Conservation (phyloP, 306 rosid genomes). For the Lagenaria siceraria region DNA sequence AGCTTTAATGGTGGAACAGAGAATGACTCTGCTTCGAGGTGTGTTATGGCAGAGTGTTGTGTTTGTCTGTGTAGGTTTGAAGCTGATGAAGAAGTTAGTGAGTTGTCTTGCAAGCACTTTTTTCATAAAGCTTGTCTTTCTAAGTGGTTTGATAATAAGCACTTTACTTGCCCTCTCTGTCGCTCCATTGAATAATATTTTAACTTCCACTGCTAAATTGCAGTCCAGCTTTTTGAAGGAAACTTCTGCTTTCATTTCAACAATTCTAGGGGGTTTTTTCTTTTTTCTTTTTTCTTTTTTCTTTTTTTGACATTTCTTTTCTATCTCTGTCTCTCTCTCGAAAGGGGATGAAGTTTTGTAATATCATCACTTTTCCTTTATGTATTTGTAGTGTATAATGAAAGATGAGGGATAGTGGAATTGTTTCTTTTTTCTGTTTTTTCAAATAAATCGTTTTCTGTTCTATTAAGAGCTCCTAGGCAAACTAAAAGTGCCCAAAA, state of each 20-base stretch:
- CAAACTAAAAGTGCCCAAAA: background rate
- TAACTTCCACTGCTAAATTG: background rate
- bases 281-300: background rate
- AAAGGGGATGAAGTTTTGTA: background rate
- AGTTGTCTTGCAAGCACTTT: conserved; percentile 69
- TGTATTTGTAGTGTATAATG: background rate
- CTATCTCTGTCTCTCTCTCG: background rate
- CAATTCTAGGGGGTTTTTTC: background rate
- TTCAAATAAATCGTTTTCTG: background rate
- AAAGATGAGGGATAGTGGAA: background rate
- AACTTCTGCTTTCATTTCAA: background rate
- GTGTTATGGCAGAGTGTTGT: conserved; percentile 34
- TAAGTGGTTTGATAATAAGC: conserved; percentile 62
- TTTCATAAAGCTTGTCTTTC: conserved; percentile 67
- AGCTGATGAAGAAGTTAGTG: conserved; percentile 59
- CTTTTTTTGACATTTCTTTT: background rate
- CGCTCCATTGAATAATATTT: conserved; percentile 37
- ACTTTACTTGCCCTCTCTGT: conserved; percentile 59
- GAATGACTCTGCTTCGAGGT: background rate
- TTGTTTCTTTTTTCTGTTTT: background rate
- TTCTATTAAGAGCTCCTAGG: background rate
- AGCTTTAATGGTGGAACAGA: background rate
- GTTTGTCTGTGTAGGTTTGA: conserved; percentile 68
- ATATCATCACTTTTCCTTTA: background rate
- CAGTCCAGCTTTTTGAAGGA: background rate